Percentiles rank a stretch among this genome's conserved stretches.
Conservation (phyloP, 345 rosid species). For the Ricinus communis region DNA sequence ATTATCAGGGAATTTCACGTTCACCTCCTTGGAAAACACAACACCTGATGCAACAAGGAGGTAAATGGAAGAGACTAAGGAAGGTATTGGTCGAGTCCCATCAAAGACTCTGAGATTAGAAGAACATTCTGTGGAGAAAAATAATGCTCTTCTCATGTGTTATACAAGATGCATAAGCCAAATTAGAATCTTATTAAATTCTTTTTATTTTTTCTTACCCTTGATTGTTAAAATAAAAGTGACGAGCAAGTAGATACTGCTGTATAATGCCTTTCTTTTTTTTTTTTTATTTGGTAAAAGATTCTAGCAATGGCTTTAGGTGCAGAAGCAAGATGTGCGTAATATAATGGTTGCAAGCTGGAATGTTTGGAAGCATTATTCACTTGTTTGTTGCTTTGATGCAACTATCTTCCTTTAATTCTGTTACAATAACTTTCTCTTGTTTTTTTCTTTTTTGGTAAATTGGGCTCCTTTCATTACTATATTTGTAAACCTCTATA, state of each 20-base stretch:
- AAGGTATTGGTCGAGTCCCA: neutral
- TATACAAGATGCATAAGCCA: neutral
- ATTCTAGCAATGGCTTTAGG: neutral
- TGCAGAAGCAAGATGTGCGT: neutral
- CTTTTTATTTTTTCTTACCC: neutral
- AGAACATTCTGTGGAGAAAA: neutral
- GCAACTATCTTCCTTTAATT: neutral
- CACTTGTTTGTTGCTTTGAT: too few species aligned
- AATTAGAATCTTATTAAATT: too few species aligned
- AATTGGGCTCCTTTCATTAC: too few species aligned
- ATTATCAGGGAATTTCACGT: conserved; percentile 84
- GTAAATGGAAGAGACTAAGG: neutral
- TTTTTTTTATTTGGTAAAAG: neutral
- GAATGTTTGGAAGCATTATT: too few species aligned
- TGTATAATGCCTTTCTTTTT: neutral
- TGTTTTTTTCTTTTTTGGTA: too few species aligned
- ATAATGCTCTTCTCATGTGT: neutral
- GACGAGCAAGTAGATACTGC: neutral
- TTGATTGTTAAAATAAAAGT: neutral
- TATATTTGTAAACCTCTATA: too few species aligned
- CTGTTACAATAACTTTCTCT: neutral
- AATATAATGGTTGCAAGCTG: neutral
- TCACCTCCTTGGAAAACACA: conserved; percentile 54
- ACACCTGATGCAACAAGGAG: conserved; percentile 1
- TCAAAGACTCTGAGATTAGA: neutral